Conservation (phyloP, 768 basidiomycete species). For the Amanita fuliginea region DNA sequence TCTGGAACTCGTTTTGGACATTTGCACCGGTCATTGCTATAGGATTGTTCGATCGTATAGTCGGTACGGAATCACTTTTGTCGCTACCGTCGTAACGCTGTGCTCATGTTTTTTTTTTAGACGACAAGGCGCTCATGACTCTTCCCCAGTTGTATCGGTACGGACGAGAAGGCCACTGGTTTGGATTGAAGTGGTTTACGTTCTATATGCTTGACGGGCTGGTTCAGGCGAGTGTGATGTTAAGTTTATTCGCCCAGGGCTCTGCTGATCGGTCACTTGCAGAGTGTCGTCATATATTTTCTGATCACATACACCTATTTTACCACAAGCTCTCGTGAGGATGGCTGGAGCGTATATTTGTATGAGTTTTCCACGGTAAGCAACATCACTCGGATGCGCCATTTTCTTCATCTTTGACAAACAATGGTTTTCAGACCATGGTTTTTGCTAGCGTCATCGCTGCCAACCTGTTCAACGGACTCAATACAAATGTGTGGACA, state of each 20-base stretch:
- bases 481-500: conserved; percentile 83
- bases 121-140: conserved; percentile 77
- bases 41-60: conserved; percentile 86
- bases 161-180: conserved; percentile 75
- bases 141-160: conserved; percentile 85
- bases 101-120: conserved; percentile 22
- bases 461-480: conserved; percentile 78
- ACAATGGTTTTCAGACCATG: conserved; percentile 46
- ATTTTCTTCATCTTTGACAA: background rate
- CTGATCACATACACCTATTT: conserved; percentile 69
- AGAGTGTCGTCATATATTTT: conserved; percentile 89
- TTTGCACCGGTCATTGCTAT: conserved; percentile 88
- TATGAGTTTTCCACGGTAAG: conserved; percentile 82
- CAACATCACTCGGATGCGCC: conserved; percentile 1
- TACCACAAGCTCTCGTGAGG: conserved; percentile 58
- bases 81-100: background rate
- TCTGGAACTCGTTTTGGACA: conserved; percentile 98
- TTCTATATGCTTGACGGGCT: conserved; percentile 79
- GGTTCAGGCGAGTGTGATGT: conserved; percentile 49
- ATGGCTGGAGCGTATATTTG: conserved; percentile 67
- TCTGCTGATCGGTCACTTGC: conserved; percentile 1
- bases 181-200: conserved; percentile 56
- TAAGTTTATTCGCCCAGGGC: background rate
- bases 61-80: conserved; percentile 41
- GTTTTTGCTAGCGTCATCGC: conserved; percentile 66